phyloP scores from a whole-genome alignment of 805 yeast genomes.

The Clavispora vitiphila region DNA sequence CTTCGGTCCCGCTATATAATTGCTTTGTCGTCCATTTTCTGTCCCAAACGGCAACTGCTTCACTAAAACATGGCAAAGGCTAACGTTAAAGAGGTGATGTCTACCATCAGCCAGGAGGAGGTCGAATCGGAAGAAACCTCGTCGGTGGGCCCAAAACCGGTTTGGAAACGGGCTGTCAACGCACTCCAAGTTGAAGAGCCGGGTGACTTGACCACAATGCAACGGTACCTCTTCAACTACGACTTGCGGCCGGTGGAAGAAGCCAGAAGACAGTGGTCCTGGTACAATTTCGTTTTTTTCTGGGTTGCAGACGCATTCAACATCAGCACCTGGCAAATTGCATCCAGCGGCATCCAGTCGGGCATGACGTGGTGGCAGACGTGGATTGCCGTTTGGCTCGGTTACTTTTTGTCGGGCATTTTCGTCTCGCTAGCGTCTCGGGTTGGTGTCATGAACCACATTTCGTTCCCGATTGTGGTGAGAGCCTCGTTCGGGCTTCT shows the following conservation, averaged over 20 bases:
- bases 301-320: constrained; percentile 92
- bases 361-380: constrained; percentile 86
- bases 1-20: too few relatives aligned
- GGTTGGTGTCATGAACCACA: constrained; percentile 75
- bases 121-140: not conserved
- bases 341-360: constrained; percentile 70
- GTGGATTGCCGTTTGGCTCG: constrained; percentile 86
- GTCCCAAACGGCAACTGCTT: too few relatives aligned
- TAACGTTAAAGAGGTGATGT: not conserved
- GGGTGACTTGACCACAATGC: constrained; percentile 46
- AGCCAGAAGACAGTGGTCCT: constrained; percentile 74
- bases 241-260: constrained; percentile 79
- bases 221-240: constrained; percentile 64
- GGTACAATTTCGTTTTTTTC: constrained; percentile 74
- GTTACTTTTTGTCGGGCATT: constrained; percentile 64
- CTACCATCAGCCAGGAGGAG: not conserved
- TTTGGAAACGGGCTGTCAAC: constrained; percentile 9
- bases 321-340: constrained; percentile 88
- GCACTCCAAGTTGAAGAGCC: constrained; percentile 28
- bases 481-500: constrained; percentile 83
- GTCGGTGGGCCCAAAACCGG: constrained; percentile 43
- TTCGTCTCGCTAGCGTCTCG: constrained; percentile 72
- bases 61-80: not conserved
- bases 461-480: constrained; percentile 78
- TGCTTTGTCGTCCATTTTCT: too few relatives aligned